A percentile compares a stretch with the other conserved stretches of the same genome.
These are phyloP conservation scores for Mucor lusitanicus DNA, from an alignment of 371 early-diverging fungal species.

Conservation along the genomic window DNA sequence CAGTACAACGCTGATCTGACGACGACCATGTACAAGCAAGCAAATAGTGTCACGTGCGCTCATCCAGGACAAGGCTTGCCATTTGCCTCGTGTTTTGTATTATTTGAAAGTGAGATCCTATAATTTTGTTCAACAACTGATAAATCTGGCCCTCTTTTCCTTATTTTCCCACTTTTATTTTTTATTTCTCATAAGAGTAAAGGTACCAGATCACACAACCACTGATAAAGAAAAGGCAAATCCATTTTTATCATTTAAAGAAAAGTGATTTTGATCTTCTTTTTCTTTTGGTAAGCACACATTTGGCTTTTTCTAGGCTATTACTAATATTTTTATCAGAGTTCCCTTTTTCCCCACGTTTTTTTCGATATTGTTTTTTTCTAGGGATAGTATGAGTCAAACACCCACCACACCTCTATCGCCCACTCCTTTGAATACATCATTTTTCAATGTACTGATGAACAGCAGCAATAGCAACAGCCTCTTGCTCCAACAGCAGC, in stretches of 20 bases:
- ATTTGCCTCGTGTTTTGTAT: slow-evolving; percentile 4
- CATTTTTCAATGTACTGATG: slow-evolving; percentile 16
- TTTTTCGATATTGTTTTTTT: background rate
- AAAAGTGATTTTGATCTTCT: background rate
- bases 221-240: background rate
- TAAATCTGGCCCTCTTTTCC: background rate
- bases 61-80: background rate
- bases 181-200: background rate
- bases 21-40: background rate
- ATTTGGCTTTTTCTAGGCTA: background rate
- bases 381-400: slow-evolving; percentile 16
- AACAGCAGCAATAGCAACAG: background rate
- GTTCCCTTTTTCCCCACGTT: background rate
- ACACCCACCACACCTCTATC: slow-evolving; percentile 19
- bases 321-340: background rate
- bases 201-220: background rate
- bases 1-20: background rate
- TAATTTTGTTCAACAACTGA: background rate
- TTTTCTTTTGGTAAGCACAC: background rate
- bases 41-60: background rate
- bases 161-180: background rate
- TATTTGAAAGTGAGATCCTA: background rate
- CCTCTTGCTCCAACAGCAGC: background rate
- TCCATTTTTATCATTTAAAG: background rate
- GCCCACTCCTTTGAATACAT: slow-evolving; percentile 25